Percentiles rank a stretch among this genome's conserved stretches.
phyloP scores from a whole-genome alignment of 495 filamentous ascomycete species.

The Hypoxylon fuscum region DNA sequence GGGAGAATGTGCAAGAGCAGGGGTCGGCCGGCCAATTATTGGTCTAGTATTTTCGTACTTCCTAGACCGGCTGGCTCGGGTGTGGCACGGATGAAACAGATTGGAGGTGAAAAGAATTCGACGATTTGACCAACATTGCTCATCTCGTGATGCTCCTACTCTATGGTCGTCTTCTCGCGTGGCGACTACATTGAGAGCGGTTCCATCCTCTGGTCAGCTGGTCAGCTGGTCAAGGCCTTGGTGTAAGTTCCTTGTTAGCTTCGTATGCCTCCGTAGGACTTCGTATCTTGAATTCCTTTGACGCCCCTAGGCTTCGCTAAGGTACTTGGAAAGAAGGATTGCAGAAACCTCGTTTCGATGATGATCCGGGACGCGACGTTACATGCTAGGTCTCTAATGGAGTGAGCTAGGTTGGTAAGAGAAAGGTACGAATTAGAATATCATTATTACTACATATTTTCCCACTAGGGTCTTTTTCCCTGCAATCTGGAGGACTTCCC shows the following conservation, averaged over 20 bases:
- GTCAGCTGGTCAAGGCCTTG: not conserved
- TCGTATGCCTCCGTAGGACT: slow-evolving; percentile 1
- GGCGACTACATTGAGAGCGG: not conserved
- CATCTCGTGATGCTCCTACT: slow-evolving; percentile 8
- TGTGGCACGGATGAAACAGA: slow-evolving; percentile 37
- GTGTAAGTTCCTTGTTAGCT: slow-evolving; percentile 4
- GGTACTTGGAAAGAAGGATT: not conserved
- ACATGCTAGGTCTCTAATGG: slow-evolving; percentile 22
- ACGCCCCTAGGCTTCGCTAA: not conserved
- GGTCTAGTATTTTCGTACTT: slow-evolving; percentile 29
- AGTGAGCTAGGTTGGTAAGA: slow-evolving; percentile 1
- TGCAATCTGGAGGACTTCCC: slow-evolving; percentile 5
- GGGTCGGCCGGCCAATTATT: slow-evolving; percentile 33
- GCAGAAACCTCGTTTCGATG: slow-evolving; percentile 1
- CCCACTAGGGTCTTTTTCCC: not conserved
- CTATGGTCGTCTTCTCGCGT: slow-evolving; percentile 1
- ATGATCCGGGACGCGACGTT: slow-evolving; percentile 34
- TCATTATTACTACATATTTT: slow-evolving; percentile 6
- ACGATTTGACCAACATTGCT: slow-evolving; percentile 22
- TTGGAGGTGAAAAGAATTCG: slow-evolving; percentile 26
- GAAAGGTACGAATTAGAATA: slow-evolving; percentile 8
- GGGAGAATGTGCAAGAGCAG: slow-evolving; percentile 34
- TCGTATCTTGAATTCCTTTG: too few relatives aligned
- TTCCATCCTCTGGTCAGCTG: slow-evolving; percentile 12
- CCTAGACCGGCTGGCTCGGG: slow-evolving; percentile 19